Base-by-base conservation (phyloP, 2,329 filamentous ascomycete species). In the Trichoderma gracile region DNA sequence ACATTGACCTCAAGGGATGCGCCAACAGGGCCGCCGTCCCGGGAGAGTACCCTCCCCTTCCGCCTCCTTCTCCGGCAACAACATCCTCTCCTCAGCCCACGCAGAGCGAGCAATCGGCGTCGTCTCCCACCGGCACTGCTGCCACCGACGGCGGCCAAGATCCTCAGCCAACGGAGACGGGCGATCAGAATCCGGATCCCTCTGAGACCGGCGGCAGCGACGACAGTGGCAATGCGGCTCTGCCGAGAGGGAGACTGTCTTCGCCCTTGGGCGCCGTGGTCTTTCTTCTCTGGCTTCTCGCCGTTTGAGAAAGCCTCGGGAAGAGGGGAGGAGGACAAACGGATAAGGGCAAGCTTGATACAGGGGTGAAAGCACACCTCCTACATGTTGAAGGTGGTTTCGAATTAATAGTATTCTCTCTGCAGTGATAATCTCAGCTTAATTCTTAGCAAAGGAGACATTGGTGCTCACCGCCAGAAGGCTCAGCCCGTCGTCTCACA, bases 1-100 rank as follows among this genome's bases (percentile, higher is more conserved):
- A 71, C 46, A 69, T 76, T 45, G 62, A 68, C 17, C 67, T 76
- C 65, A 60, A 67, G 3, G 74, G 73, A 2, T 74, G 73, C 53
- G 62, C 69, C 66, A 67, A 66, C 53, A 67, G 68, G 42, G 53
- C 62, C n/a, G 53, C 62, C n/a, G 19, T 40, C 17, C 66, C 66
- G 3, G 68, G 67, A 14, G 42, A 38, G 14, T 38, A 38, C 33
- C 33, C 33, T 38, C 33, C 23, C 25, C 47, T 49, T 25, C 40
- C 63, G 15, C 64, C 60, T 10, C 57, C 63, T 38, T 17, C 45
- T 5, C 3, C 38, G 14, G 45, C 40, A 12, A 6, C 56, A 10
- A 40, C 21, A 1, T 30, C 40, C 6, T 30, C 30, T 23, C 23
- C 56, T 10, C 63, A 47, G 4, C 47, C 63, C 15, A 55, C 47